Evolutionary conservation across 805 yeast species (phyloP).

Genomic region (Scheffersomyces ergatensis): DNA sequence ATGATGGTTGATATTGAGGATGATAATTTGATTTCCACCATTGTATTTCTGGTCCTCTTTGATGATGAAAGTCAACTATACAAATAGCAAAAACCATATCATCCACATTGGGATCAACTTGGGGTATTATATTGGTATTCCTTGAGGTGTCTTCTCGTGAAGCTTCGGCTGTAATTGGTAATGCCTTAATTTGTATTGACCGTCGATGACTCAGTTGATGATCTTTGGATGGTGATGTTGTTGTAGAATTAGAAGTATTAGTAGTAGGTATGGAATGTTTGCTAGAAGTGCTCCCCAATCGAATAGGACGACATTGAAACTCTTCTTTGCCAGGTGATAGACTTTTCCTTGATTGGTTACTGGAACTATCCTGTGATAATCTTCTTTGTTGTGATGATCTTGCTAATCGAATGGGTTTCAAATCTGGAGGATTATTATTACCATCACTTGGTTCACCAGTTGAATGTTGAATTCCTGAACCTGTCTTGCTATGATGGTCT

Average conservation of each 20-base stretch:
- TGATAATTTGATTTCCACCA: constrained; percentile 65
- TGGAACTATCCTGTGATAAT: background rate
- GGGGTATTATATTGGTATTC: background rate
- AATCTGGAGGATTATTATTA: background rate
- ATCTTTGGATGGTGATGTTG: background rate
- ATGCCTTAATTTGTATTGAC: constrained; percentile 35
- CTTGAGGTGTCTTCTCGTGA: constrained; percentile 6
- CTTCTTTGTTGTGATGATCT: constrained; percentile 18
- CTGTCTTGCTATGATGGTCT: background rate
- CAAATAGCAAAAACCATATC: constrained; percentile 75
- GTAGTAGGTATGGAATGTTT: background rate
- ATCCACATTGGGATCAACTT: constrained; percentile 10
- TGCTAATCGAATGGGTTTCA: constrained; percentile 27
- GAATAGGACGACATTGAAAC: constrained; percentile 37
- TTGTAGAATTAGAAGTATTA: constrained; percentile 1
- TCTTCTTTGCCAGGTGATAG: constrained; percentile 18
- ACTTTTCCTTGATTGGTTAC: background rate
- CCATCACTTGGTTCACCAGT: background rate
- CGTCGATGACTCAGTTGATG: constrained; percentile 12
- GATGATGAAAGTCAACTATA: constrained; percentile 89
- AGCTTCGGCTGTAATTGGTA: constrained; percentile 24
- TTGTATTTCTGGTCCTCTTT: constrained; percentile 91
- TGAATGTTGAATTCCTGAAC: constrained; percentile 6
- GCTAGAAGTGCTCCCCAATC: constrained; percentile 17
- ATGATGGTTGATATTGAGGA: constrained; percentile 25